Conservation (phyloP, 2,329 filamentous ascomycete genomes). For the Endothia cerciana region DNA sequence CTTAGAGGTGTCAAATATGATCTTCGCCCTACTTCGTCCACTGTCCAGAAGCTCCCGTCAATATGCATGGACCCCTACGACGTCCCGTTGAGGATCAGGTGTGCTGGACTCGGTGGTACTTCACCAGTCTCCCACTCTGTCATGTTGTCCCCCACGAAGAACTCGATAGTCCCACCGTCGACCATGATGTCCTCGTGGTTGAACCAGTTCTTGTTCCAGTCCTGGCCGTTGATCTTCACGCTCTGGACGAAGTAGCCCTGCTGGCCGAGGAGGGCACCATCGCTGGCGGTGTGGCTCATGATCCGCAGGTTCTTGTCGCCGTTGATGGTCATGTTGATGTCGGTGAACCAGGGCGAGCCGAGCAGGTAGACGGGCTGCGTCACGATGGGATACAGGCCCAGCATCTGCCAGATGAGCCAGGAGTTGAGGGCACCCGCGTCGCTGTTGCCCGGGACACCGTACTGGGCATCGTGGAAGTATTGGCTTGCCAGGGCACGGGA, state of each 20-base stretch:
- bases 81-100: neutral
- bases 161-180: conserved; percentile 51
- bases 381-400: conserved; percentile 70
- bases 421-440: conserved; percentile 73
- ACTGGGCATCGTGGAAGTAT: conserved; percentile 61
- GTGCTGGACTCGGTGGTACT: conserved; percentile 53
- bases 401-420: conserved; percentile 68
- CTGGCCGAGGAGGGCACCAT: conserved; percentile 36
- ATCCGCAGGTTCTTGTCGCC: conserved; percentile 51
- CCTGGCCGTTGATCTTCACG: conserved; percentile 55
- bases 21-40: neutral
- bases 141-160: conserved; percentile 46
- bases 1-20: neutral
- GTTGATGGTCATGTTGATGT: conserved; percentile 59
- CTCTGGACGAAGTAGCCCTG: conserved; percentile 56
- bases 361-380: conserved; percentile 74
- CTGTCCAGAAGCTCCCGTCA: neutral
- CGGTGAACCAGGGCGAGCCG: conserved; percentile 68
- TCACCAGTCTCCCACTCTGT: conserved; percentile 52
- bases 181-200: conserved; percentile 53
- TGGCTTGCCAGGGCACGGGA: conserved; percentile 68
- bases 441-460: conserved; percentile 71
- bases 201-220: conserved; percentile 59
- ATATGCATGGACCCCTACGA: neutral
- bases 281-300: conserved; percentile 41